Conservation (phyloP, 257 asterid species). For the Solanum sejunctum region DNA sequence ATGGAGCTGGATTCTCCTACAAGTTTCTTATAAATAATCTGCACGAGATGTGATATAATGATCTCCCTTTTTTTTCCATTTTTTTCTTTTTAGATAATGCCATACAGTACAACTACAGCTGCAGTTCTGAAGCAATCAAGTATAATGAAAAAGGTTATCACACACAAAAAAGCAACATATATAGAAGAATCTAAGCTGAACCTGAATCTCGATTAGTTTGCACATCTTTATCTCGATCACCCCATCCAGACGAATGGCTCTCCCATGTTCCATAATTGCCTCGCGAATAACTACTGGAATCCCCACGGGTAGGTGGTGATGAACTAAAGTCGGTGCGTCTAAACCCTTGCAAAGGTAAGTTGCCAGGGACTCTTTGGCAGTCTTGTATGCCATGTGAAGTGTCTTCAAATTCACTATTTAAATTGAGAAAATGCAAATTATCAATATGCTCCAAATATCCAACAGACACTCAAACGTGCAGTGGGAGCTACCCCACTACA, state of each 20-base stretch:
- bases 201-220: constrained; percentile 81
- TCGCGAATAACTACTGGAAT: background rate
- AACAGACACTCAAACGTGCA: background rate
- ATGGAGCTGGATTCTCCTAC: background rate
- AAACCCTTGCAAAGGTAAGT: constrained; percentile 35
- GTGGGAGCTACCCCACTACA: background rate
- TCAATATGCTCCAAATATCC: background rate
- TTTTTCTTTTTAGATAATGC: background rate
- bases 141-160: background rate
- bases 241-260: constrained; percentile 46
- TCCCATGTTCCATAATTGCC: constrained; percentile 59
- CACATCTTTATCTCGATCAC: constrained; percentile 60
- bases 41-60: background rate
- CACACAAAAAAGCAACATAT: background rate
- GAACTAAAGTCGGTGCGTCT: constrained; percentile 51
- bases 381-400: constrained; percentile 36
- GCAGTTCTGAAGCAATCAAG: background rate
- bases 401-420: constrained; percentile 53
- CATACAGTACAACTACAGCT: background rate
- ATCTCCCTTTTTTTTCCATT: background rate
- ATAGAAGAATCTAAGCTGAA: constrained; percentile 11
- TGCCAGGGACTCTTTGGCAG: constrained; percentile 40
- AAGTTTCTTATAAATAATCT: background rate
- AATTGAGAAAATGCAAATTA: background rate
- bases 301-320: constrained; percentile 63